Base-by-base conservation (phyloP, 345 rosid species). In the Dovyalis caffra region DNA sequence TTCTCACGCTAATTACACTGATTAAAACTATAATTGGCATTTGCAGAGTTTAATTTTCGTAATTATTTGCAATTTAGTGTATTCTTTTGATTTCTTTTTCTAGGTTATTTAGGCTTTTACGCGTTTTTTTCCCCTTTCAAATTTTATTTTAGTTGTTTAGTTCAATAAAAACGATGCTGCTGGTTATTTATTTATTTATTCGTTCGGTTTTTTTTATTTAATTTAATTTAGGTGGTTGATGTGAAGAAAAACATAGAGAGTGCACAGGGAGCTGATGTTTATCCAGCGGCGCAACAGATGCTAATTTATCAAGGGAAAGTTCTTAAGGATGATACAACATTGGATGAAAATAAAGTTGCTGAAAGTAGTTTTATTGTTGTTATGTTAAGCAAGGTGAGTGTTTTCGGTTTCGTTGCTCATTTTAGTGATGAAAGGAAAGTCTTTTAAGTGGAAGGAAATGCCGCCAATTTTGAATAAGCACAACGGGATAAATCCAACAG, bases 281-380 rank as follows among this genome's bases (percentile, higher is more conserved):
- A 76, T 62, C 80, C 83, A 16, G 80, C 77, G 69, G 77, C 34
- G 25, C 77, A 73, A 2, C 83, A 72, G 74, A 72, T 76, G 83
- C 77, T 80, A 9, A 73, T 80, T 64, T 51, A 80, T 32, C 80
- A 80, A 32, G 83, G 83, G 71, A 80, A 80, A 62, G 83, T 80
- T 29, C 80, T 76, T 7, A 80, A 80, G 28, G 80, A 80, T 56
- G 35, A 64, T 38, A 76, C 83, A 2, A 76, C 83, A 45, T 45
- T 76, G 66, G 79, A 67, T 15, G 80, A 72, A 38, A 80, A 76
- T 61, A 68, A 80, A 72, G 83, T 80, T 62, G 68, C 74, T 60
- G 83, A 80, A 66, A 73, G 68, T 45, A 69, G 77, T 69, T 76
- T 76, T 70, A 23, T 80, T 62, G 83, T 80, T 47, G 35, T 80